A percentile compares a stretch with the other conserved stretches of the same genome.
phyloP scores from a whole-genome alignment of 2,329 filamentous ascomycete species.

The Bipolaris victoriae region DNA sequence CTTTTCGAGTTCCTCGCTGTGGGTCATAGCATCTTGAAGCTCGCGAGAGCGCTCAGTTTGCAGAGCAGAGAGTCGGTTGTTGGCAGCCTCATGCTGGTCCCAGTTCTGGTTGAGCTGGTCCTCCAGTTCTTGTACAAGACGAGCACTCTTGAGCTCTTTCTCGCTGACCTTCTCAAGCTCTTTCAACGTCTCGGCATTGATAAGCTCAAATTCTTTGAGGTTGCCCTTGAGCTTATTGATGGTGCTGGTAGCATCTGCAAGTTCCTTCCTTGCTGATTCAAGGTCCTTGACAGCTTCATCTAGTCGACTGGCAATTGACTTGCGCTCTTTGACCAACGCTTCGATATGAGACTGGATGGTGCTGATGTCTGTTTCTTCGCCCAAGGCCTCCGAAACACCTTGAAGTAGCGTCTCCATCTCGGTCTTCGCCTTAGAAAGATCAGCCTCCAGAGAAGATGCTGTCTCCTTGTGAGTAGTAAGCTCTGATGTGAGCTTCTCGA shows the following conservation, averaged over 20 bases:
- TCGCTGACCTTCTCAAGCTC: slow-evolving; percentile 63
- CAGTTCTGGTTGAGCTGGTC: slow-evolving; percentile 95
- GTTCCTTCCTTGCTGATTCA: slow-evolving; percentile 51
- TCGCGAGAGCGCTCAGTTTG: slow-evolving; percentile 55
- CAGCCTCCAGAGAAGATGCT: slow-evolving; percentile 58
- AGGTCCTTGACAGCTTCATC: slow-evolving; percentile 53
- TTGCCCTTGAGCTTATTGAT: slow-evolving; percentile 51
- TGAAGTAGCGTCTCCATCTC: slow-evolving; percentile 66
- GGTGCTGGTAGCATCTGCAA: slow-evolving; percentile 49
- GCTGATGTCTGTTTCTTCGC: slow-evolving; percentile 62
- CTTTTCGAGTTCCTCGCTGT: slow-evolving; percentile 54
- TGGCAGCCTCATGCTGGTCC: slow-evolving; percentile 85
- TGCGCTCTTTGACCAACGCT: slow-evolving; percentile 54
- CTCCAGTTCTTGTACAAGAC: slow-evolving; percentile 92
- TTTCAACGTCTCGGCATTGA: slow-evolving; percentile 62
- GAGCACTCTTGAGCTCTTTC: slow-evolving; percentile 87
- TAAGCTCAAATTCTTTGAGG: slow-evolving; percentile 53
- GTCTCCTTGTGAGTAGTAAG: slow-evolving; percentile 42
- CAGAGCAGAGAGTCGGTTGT: slow-evolving; percentile 80
- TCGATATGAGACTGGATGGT: slow-evolving; percentile 53
- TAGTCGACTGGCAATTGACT: slow-evolving; percentile 51
- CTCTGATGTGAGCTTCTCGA: slow-evolving; percentile 54
- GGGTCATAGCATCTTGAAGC: slow-evolving; percentile 49
- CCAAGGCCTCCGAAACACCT: slow-evolving; percentile 67
- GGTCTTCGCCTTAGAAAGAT: slow-evolving; percentile 64